Evolutionary conservation across 768 basidiomycete genomes (phyloP), one percentile per base, ranked within the genome.

Genomic region (Rhodotorula kratochvilovae): DNA sequence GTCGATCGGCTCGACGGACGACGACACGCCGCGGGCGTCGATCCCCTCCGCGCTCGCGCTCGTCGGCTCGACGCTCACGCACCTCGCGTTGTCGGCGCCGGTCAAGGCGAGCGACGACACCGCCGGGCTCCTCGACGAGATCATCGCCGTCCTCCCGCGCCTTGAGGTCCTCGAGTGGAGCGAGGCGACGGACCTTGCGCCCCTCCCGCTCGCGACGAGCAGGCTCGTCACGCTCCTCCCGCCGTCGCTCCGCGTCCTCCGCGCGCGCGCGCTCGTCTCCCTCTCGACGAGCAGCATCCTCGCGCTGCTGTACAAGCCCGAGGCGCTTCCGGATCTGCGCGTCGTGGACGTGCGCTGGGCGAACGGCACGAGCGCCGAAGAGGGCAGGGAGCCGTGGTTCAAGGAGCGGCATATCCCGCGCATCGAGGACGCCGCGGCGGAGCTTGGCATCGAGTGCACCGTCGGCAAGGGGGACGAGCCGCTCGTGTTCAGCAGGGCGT

Each of bases 1-100:
- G 43, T 67, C 62, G 2, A 61, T 67, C 58, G 71, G 70, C 23
- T 27, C 55, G 6, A 63, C 65, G 10, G 70, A 72, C 45, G 58
- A 68, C 54, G 71, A 72, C 35, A 72, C 66, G 19, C 71, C 71
- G 1, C 45, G 63, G 21, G 56, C 56, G 5, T 64, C 66, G 2
- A 64, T 72, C 57, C 58, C 66, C 8, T 8, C 50, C 21, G 71
- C 71, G 17, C 33, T 72, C 36, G 35, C 57, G 15, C 35, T 12
- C 27, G 63, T 72, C 57, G 36, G 46, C 29, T 27, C 51, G 21
- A 39, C 57, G 25, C 43, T 72, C 15, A 56, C 53, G 3, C 43
- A 45, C 17, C 45, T 72, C 31, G n/a, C 58, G 1, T 27, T 72
- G 36, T 1, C 31, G 17, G 66, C 71, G 11, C 71, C 71, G 23